Conservation (phyloP, 495 filamentous ascomycete species). For the Xylaria flabelliformis region DNA sequence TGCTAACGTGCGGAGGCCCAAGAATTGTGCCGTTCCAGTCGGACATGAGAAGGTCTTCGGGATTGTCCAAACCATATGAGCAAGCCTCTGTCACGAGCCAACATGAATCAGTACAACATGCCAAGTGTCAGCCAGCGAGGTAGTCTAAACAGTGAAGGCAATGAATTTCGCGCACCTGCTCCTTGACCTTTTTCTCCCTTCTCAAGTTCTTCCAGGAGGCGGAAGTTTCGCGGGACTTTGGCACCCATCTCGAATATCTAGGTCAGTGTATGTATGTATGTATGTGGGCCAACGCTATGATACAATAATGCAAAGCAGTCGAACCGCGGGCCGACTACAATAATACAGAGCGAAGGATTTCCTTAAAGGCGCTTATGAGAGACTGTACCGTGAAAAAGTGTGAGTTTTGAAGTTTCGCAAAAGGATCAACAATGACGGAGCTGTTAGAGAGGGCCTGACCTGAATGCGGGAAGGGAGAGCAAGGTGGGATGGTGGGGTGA, state of each 20-base stretch:
- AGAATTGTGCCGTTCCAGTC: slow-evolving; percentile 99
- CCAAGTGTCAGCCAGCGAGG: not conserved
- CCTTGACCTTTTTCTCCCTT: slow-evolving; percentile 98
- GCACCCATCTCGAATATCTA: slow-evolving; percentile 56
- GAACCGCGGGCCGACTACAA: not conserved
- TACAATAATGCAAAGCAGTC: not conserved
- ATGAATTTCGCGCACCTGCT: slow-evolving; percentile 66
- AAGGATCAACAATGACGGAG: not conserved
- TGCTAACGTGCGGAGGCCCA: slow-evolving; percentile 89
- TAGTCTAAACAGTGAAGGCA: not conserved
- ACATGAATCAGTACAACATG: not conserved
- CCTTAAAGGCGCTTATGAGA: not conserved
- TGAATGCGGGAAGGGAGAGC: slow-evolving; percentile 7
- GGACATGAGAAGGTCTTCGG: slow-evolving; percentile 94
- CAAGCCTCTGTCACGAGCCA: slow-evolving; percentile 69
- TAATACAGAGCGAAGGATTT: not conserved
- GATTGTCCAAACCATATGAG: slow-evolving; percentile 94
- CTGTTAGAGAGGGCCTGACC: not conserved
- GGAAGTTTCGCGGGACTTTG: slow-evolving; percentile 93
- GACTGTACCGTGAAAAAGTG: not conserved
- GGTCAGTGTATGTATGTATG: not conserved
- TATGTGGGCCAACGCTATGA: not conserved
- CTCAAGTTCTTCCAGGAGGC: slow-evolving; percentile 95
- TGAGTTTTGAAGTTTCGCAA: not conserved
- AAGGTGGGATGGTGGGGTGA: slow-evolving; percentile 30